phyloP scores from a whole-genome alignment of 805 yeast species.

The Candida quercuum region DNA sequence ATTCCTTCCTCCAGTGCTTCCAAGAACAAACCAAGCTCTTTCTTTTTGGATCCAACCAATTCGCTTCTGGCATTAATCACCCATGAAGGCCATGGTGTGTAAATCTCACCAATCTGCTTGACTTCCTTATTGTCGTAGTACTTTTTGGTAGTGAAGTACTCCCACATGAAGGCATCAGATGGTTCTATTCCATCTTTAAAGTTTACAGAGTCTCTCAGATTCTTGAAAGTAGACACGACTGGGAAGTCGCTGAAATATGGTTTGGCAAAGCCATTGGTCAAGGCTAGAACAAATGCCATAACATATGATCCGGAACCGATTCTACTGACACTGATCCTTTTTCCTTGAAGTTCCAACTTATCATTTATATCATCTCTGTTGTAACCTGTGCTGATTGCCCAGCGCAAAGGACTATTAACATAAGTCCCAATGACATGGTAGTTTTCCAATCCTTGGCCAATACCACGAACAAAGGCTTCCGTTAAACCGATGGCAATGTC shows the following conservation, averaged over 20 bases:
- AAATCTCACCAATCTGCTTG: constrained; percentile 78
- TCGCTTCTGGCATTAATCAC: constrained; percentile 53
- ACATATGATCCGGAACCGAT: constrained; percentile 91
- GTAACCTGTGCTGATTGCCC: constrained; percentile 84
- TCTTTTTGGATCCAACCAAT: constrained; percentile 27
- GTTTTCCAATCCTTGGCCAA: constrained; percentile 44
- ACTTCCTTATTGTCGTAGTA: constrained; percentile 79
- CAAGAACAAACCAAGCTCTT: constrained; percentile 36
- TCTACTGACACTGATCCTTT: constrained; percentile 72
- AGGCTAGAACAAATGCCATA: constrained; percentile 81
- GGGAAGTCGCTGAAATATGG: constrained; percentile 52
- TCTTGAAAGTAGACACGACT: constrained; percentile 61
- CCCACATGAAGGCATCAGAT: constrained; percentile 95
- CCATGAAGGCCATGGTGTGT: constrained; percentile 98
- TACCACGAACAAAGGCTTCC: constrained; percentile 84
- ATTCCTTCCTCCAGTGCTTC: constrained; percentile 63
- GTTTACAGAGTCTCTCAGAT: constrained; percentile 78
- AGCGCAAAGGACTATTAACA: constrained; percentile 79
- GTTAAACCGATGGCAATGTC: constrained; percentile 87
- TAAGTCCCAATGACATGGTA: constrained; percentile 76
- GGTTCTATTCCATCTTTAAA: constrained; percentile 35
- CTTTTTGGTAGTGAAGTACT: constrained; percentile 80
- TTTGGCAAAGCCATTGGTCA: constrained; percentile 45
- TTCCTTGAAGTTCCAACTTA: constrained; percentile 51
- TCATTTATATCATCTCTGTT: constrained; percentile 49